Evolutionary conservation across 768 basidiomycete species (phyloP).

Genomic region (Mycena vulgaris): DNA sequence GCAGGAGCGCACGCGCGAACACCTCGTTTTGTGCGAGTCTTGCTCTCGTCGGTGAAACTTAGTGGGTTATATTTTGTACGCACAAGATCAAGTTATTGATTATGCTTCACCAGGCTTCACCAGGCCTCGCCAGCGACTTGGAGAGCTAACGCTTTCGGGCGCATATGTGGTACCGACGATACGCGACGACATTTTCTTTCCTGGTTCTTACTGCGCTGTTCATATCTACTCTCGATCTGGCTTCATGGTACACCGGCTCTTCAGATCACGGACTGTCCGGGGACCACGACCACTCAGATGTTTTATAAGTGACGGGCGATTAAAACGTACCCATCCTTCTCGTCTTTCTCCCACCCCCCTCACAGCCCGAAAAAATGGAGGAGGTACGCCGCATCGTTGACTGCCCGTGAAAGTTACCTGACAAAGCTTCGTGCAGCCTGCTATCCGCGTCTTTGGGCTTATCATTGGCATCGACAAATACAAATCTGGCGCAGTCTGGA

Average conservation of each 20-base stretch:
- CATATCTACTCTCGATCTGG: conserved; percentile 6
- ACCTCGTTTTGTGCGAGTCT: conserved; percentile 5
- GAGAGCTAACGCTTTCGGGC: background rate
- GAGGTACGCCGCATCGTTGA: conserved; percentile 17
- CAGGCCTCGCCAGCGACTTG: background rate
- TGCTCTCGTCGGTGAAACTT: background rate
- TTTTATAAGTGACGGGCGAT: background rate
- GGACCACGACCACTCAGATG: background rate
- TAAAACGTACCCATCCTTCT: background rate
- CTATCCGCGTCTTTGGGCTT: conserved; percentile 71
- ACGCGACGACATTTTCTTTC: background rate
- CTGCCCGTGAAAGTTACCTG: background rate
- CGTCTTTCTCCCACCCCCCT: background rate
- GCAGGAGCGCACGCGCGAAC: background rate
- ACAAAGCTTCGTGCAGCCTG: conserved; percentile 49
- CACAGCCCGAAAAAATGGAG: conserved; percentile 23
- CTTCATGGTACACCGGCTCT: background rate
- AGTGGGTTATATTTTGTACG: background rate
- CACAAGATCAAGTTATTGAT: background rate
- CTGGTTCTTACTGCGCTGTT: background rate
- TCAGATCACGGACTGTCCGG: conserved; percentile 15
- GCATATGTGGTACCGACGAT: background rate
- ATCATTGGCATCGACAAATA: conserved; percentile 81
- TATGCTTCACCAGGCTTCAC: no score
- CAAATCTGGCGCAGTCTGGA: conserved; percentile 74